Base-by-base conservation (phyloP, 2,329 filamentous ascomycete genomes). In the Cryphonectria radicalis region DNA sequence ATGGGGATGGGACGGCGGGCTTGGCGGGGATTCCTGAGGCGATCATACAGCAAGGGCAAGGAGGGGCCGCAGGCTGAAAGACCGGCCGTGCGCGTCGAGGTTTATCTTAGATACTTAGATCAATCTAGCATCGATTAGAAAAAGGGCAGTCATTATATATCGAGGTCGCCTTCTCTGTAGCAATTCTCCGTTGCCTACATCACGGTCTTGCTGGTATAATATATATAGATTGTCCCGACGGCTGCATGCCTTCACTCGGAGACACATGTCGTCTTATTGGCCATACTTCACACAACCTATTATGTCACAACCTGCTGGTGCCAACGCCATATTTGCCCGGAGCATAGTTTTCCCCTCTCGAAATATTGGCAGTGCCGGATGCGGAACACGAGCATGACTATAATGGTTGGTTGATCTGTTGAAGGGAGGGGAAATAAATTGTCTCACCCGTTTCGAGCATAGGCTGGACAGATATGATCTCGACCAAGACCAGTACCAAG, bases 1-100 rank as follows among this genome's bases (percentile, higher is more conserved):
- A 57, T 19, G 68, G 7, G 10, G 71, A 57, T 60, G 22, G 50
- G 46, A 11, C 40, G 46, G 17, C 42, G 40, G 55, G 32, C n/a
- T 43, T 59, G 35, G 50, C 37, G 19, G 65, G 11, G 53, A 43
- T 67, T 14, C 65, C 65, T 17, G 53, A 43, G 19, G 65, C 25
- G 4, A 35, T n/a, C 19, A 7, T 3, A 43, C 28, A 17, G 4
- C 14, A 5, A 32, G 42, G 25, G 22, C 22, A 35, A 19, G 11
- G 22, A 19, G 17, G 8, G 11, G 35, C 22, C n/a, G 4, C 4
- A 10, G 22, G 8, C 11, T 59, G 66, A n/a, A n/a, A 11, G 66
- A n/a, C 25, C 37, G n/a, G 37, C 37, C 37, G 37, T 13, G 42
- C n/a, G 5, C 13, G n/a, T n/a, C 25, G 66, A 67, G 22, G 19